A percentile compares a stretch with the other conserved stretches of the same genome.
Evolutionary conservation across 192 early-diverging fungal genomes (phyloP).

Genomic region (Entomortierella beljakovae): DNA sequence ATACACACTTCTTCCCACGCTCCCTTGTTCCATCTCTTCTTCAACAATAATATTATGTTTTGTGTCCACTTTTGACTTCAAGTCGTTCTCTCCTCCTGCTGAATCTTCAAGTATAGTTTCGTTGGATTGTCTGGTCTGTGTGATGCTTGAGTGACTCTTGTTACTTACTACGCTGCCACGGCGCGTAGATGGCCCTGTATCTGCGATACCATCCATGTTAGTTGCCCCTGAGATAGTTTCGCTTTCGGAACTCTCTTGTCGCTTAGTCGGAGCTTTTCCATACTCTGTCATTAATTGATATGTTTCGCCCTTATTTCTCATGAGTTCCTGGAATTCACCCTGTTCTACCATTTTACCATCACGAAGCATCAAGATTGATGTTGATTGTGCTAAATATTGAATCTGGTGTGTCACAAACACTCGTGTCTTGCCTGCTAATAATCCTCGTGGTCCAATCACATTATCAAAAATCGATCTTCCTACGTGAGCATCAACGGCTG

Average conservation of each 20-base stretch:
- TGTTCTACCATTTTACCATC: slow-evolving; percentile 77
- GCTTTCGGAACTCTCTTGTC: slow-evolving; percentile 20
- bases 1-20: slow-evolving; percentile 88
- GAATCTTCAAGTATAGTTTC: slow-evolving; percentile 58
- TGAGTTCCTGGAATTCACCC: slow-evolving; percentile 75
- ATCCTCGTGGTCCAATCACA: slow-evolving; percentile 86
- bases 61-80: slow-evolving; percentile 21
- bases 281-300: slow-evolving; percentile 80
- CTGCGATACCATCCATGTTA: not conserved
- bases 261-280: slow-evolving; percentile 58
- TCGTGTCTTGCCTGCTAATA: slow-evolving; percentile 81
- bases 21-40: slow-evolving; percentile 89
- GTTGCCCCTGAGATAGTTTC: slow-evolving; percentile 4
- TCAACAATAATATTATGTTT: slow-evolving; percentile 73
- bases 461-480: slow-evolving; percentile 81
- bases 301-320: slow-evolving; percentile 68
- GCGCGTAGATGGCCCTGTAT: slow-evolving; percentile 18
- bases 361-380: slow-evolving; percentile 77
- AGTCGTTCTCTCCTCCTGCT: slow-evolving; percentile 10
- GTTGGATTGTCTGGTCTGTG: too few relatives aligned
- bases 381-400: slow-evolving; percentile 74
- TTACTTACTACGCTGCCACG: slow-evolving; percentile 34
- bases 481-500: slow-evolving; percentile 74
- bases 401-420: slow-evolving; percentile 90
- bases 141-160: slow-evolving; percentile 54